Conservation (phyloP, 768 basidiomycete genomes). For the Suillus spraguei region DNA sequence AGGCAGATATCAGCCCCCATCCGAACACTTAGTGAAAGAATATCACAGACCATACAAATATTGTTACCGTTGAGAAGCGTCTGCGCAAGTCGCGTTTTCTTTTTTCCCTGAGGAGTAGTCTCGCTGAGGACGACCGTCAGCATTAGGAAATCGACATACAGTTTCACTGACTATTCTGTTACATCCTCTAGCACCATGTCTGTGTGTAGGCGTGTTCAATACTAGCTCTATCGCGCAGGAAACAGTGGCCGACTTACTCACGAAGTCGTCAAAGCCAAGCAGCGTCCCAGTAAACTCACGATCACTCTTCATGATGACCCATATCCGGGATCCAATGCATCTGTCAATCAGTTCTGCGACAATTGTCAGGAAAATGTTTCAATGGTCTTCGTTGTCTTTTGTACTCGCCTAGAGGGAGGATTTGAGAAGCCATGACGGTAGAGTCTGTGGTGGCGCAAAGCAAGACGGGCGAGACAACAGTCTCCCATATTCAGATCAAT, state of each 20-base stretch:
- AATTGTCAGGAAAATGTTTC: slow-evolving; percentile 3
- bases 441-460: slow-evolving; percentile 8
- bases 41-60: slow-evolving; percentile 83
- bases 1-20: slow-evolving; percentile 10
- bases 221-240: background rate
- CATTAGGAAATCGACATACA: slow-evolving; percentile 6
- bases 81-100: slow-evolving; percentile 81
- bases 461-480: slow-evolving; percentile 4
- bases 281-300: slow-evolving; percentile 96
- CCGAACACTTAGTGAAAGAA: background rate
- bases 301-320: slow-evolving; percentile 98
- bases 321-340: slow-evolving; percentile 95
- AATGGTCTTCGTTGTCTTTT: slow-evolving; percentile 6
- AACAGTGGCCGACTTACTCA: slow-evolving; percentile 73
- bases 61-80: slow-evolving; percentile 94
- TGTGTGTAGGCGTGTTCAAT: slow-evolving; percentile 28
- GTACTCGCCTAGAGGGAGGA: slow-evolving; percentile 81
- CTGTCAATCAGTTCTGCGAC: slow-evolving; percentile 88
- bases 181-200: slow-evolving; percentile 97
- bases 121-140: slow-evolving; percentile 55
- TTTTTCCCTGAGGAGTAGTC: slow-evolving; percentile 78
- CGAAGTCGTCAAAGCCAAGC: slow-evolving; percentile 97
- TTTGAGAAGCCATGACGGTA: slow-evolving; percentile 83
- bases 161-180: slow-evolving; percentile 80
- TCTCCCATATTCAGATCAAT: background rate